Base-by-base conservation (phyloP, 768 basidiomycete species). In the Leccinum imitatum region DNA sequence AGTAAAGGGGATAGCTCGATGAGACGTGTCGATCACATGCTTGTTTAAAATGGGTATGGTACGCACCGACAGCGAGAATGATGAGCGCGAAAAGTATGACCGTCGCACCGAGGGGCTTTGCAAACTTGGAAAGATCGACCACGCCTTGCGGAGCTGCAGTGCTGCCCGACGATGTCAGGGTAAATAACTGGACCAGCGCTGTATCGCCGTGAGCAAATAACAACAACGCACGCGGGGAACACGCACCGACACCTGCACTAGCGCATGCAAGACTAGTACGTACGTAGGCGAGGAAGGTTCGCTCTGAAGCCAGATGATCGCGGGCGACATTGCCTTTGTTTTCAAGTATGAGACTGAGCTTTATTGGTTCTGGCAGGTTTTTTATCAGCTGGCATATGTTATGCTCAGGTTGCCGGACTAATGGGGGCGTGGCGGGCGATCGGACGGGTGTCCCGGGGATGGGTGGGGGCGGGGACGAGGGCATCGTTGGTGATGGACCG, bases 281-380 rank as follows among this genome's bases (percentile, higher is more conserved):
- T 53, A 85, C 75, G 63, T 87, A 87, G 13, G 86, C 84, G 39
- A 87, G 72, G 65, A 84, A 87, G 2, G 86, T 87, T 51, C 86
- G 75, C 64, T 87, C 86, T 15, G 80, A 82, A 2, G 86, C 86
- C 1, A 87, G 74, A 64, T 87, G 86, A 63, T 87, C 86, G 10
- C 86, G 78, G 8, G 86, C 86, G 3, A 85, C 84, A 62, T 81
- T 86, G 9, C 86, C 86, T 21, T 78, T 78, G 67, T 87, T 87
- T 66, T 85, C 79, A 33, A 87, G 72, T 2, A 74, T 69, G 58
- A 80, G 65, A 19, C 68, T 63, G 65, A 73, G 65, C 41, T 54
- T 67, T 4, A 65, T 33, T 6, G 66, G 58, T 13, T 57, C 50
- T 0, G 54, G 56, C n/a, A 58, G 3, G 11, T 54, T 30, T 48